phyloP scores from a whole-genome alignment of 2,329 filamentous ascomycete genomes.

The Simplicillium sp. region DNA sequence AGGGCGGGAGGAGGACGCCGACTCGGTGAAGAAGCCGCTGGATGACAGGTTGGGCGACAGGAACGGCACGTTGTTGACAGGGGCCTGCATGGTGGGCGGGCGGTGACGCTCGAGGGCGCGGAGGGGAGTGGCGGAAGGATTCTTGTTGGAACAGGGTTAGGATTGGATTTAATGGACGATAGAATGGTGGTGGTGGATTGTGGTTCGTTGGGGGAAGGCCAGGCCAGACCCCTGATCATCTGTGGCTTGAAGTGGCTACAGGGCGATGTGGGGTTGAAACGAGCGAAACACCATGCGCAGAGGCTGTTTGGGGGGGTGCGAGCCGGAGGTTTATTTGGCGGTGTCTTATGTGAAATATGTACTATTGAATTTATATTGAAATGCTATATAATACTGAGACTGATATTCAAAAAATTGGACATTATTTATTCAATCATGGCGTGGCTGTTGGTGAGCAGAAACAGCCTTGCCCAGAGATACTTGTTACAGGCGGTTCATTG shows the following conservation, averaged over 20 bases:
- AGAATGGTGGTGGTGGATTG: background rate
- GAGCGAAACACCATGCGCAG: too few relatives aligned
- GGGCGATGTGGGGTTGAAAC: too few relatives aligned
- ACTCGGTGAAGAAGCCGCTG: slow-evolving; percentile 22
- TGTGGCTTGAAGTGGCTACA: too few relatives aligned
- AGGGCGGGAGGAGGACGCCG: slow-evolving; percentile 21
- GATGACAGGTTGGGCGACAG: slow-evolving; percentile 25
- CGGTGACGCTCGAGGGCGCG: too few relatives aligned
- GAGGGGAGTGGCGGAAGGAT: background rate
- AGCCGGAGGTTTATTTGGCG: too few relatives aligned
- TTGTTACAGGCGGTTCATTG: slow-evolving; percentile 3
- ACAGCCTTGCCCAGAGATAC: slow-evolving; percentile 4
- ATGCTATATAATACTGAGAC: too few relatives aligned
- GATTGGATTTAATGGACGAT: background rate
- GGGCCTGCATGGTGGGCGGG: slow-evolving; percentile 6
- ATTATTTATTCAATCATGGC: too few relatives aligned
- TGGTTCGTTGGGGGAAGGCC: background rate
- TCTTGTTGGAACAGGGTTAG: background rate
- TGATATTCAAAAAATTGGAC: too few relatives aligned
- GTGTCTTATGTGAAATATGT: background rate
- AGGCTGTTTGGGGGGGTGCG: too few relatives aligned
- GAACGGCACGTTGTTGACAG: slow-evolving; percentile 7
- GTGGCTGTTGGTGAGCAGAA: background rate
- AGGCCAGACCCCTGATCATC: too few relatives aligned
- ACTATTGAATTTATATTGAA: too few relatives aligned